Conservation (phyloP, 1,284 basidiomycete species). For the Amylostereum areolatum region DNA sequence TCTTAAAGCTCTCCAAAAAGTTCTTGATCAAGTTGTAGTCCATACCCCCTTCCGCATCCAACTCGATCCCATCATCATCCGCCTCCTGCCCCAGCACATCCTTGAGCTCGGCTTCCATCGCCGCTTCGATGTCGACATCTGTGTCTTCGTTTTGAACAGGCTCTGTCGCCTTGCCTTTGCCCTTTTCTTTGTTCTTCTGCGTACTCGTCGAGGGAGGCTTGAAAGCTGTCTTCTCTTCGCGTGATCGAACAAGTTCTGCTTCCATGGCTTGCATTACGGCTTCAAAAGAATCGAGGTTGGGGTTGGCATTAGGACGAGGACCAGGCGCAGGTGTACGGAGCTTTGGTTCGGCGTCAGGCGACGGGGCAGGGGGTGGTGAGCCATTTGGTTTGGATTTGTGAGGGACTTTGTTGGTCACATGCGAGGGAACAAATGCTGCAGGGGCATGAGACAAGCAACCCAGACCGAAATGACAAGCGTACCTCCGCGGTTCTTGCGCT, state of each 20-base stretch:
- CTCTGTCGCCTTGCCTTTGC: conserved; percentile 24
- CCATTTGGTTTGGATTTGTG: too few relatives aligned
- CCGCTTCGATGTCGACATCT: conserved; percentile 62
- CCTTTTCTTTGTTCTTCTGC: conserved; percentile 9
- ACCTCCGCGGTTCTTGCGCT: conserved; percentile 75
- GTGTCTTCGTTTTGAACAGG: conserved; percentile 36
- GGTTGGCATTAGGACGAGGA: conserved; percentile 42
- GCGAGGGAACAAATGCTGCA: conserved; percentile 65
- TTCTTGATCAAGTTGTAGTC: conserved; percentile 93
- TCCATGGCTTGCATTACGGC: conserved; percentile 95
- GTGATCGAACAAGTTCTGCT: conserved; percentile 56
- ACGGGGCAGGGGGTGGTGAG: too few relatives aligned
- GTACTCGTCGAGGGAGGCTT: conserved; percentile 9
- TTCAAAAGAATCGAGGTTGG: conserved; percentile 86
- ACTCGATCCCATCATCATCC: conserved; percentile 48
- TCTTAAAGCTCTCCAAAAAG: conserved; percentile 91
- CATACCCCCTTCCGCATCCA: conserved; percentile 40
- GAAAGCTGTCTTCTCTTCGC: conserved; percentile 19
- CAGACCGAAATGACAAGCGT: conserved; percentile 19
- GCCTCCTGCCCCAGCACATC: conserved; percentile 55
- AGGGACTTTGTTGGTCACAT: conserved; percentile 16
- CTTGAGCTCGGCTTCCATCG: conserved; percentile 83
- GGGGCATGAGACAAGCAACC: neutral
- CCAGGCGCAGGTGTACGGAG: conserved; percentile 21
- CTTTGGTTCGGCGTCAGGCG: neutral